Evolutionary conservation across 306 rosid genomes (phyloP).

Genomic region (Citrullus colocynthis): DNA sequence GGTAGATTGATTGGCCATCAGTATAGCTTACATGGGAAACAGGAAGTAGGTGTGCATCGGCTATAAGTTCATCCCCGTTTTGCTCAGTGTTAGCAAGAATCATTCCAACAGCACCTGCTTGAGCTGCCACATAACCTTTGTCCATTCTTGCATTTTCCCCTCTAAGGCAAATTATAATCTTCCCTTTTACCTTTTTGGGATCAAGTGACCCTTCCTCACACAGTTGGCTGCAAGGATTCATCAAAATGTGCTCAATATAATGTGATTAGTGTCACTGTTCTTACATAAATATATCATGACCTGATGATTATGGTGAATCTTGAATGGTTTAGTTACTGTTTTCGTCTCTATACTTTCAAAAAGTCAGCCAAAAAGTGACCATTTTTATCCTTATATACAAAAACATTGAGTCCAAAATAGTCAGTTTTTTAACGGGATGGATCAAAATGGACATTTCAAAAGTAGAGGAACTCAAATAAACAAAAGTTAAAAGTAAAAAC

Average conservation of each 20-base stretch:
- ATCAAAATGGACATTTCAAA: too few species aligned
- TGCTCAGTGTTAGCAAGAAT: slow-evolving; percentile 23
- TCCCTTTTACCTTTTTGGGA: slow-evolving; percentile 40
- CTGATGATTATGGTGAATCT: background rate
- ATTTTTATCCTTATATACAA: too few species aligned
- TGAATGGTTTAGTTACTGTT: too few species aligned
- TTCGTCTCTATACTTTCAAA: too few species aligned
- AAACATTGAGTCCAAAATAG: too few species aligned
- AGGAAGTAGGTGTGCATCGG: slow-evolving; percentile 43
- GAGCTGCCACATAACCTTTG: slow-evolving; percentile 22
- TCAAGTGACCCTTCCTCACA: slow-evolving; percentile 35
- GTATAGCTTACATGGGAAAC: slow-evolving; percentile 25
- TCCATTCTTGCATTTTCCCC: slow-evolving; percentile 14
- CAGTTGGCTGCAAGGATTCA: slow-evolving; percentile 11
- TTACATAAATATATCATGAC: background rate
- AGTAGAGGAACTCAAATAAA: too few species aligned
- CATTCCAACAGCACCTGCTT: slow-evolving; percentile 57
- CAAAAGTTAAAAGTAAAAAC: too few species aligned
- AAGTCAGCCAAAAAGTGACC: too few species aligned
- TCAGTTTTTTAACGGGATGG: too few species aligned
- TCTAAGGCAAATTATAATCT: slow-evolving; percentile 41
- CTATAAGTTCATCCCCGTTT: background rate
- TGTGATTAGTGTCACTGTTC: background rate
- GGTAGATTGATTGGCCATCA: slow-evolving; percentile 23
- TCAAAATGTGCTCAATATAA: background rate